These are phyloP conservation scores for Laetiporus sulphureus DNA, from an alignment of 1,284 basidiomycete genomes.

Conservation along the genomic window DNA sequence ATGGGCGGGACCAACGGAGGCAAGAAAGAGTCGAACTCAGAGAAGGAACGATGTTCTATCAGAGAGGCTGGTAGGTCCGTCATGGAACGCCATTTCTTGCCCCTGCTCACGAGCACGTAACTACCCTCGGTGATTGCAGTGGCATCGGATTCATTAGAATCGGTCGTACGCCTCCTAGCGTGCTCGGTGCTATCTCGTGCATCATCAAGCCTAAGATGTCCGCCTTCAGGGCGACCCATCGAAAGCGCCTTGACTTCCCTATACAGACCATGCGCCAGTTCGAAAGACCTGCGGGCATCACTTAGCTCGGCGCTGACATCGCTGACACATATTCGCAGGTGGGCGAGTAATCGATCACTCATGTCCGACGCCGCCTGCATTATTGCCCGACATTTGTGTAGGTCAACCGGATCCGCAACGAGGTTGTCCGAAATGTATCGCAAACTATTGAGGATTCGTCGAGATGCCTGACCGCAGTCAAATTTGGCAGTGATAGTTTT, in stretches of 20 bases:
- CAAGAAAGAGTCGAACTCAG: too few relatives aligned
- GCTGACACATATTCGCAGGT: slow-evolving; percentile 44
- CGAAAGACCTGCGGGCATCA: slow-evolving; percentile 35
- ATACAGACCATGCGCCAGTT: slow-evolving; percentile 19
- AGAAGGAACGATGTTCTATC: too few relatives aligned
- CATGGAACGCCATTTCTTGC: slow-evolving; percentile 20
- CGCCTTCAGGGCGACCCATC: slow-evolving; percentile 29
- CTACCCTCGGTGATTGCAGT: slow-evolving; percentile 20
- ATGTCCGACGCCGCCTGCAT: slow-evolving; percentile 41
- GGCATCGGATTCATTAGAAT: slow-evolving; percentile 22
- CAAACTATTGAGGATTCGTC: slow-evolving; percentile 47
- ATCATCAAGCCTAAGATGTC: slow-evolving; percentile 17
- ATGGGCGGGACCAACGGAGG: too few relatives aligned
- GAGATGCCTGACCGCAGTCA: slow-evolving; percentile 37
- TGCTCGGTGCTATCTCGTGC: slow-evolving; percentile 17
- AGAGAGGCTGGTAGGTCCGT: slow-evolving; percentile 13
- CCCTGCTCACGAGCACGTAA: slow-evolving; percentile 11
- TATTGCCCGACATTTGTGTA: slow-evolving; percentile 37
- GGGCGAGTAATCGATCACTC: slow-evolving; percentile 36
- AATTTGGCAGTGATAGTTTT: slow-evolving; percentile 23
- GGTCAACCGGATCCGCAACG: slow-evolving; percentile 20
- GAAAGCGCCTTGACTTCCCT: slow-evolving; percentile 36
- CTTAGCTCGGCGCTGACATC: slow-evolving; percentile 44
- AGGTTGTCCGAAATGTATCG: slow-evolving; percentile 37
- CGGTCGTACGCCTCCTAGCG: slow-evolving; percentile 21